These are phyloP conservation scores for Phyllosticta citriasiana DNA, from an alignment of 2,329 filamentous ascomycete genomes.

Conservation along the genomic window DNA sequence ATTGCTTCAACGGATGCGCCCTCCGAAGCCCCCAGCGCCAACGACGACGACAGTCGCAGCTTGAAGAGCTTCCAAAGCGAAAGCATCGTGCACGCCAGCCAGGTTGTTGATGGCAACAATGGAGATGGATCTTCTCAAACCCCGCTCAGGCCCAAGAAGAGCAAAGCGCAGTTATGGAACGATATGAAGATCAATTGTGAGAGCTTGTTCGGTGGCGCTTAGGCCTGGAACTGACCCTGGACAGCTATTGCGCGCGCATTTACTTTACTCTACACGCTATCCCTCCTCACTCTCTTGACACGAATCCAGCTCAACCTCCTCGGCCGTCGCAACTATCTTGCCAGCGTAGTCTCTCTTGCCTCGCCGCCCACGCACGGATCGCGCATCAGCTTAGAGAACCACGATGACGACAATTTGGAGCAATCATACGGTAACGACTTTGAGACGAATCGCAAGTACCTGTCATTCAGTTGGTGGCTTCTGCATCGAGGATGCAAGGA, in stretches of 20 bases:
- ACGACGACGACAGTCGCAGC: conserved; percentile 73
- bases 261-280: conserved; percentile 83
- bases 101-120: conserved; percentile 49
- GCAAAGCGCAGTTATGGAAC: conserved; percentile 92
- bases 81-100: conserved; percentile 74
- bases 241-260: conserved; percentile 82
- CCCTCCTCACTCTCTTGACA: conserved; percentile 82
- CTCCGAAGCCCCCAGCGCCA: conserved; percentile 13
- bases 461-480: conserved; percentile 98
- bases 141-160: conserved; percentile 54
- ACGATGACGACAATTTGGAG: conserved; percentile 78
- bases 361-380: conserved; percentile 57
- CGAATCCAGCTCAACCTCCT: conserved; percentile 94
- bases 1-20: conserved; percentile 42
- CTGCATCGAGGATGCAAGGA: conserved; percentile 83
- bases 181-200: conserved; percentile 91
- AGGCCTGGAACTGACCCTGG: not conserved
- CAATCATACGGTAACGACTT: conserved; percentile 86
- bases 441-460: conserved; percentile 86
- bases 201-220: conserved; percentile 23
- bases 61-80: conserved; percentile 68
- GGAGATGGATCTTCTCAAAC: conserved; percentile 21
- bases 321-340: conserved; percentile 88
- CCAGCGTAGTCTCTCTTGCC: conserved; percentile 85
- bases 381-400: conserved; percentile 82